Base-by-base conservation (phyloP, 116 monocot species). In the Iris pallida region DNA sequence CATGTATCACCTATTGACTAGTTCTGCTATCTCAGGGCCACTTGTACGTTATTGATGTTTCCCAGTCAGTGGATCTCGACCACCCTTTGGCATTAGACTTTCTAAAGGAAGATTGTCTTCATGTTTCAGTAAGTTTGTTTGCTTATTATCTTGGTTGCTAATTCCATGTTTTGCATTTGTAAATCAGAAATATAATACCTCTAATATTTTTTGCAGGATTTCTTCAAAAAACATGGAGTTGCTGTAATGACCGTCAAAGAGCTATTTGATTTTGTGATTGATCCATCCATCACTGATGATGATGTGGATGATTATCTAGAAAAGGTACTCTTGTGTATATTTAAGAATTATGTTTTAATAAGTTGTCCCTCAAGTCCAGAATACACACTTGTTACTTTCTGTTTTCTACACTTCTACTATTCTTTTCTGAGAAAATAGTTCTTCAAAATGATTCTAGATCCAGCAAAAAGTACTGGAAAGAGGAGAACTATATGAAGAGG, bases 31-130 rank as follows among this genome's bases (percentile, higher is more conserved):
- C 30, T 6, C 76, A 97, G 97, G 97, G 93, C 12, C 97, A 92
- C 75, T 73, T 97, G 57, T 84, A 92, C 73, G 86, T 97, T 20
- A 97, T 97, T 81, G 97, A 97, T 80, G 97, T 97, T 46, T 97
- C 96, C 18, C 96, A 97, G 58, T 85, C 96, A 8, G 96, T 97
- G 16, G 93, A 97, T 47, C 85, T 97, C 42, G 97, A 97, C 73
- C 97, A 97, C 59, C 97, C 92, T 72, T 75, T 73, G 80, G 89
- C 97, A 5, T 71, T 97, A 57, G 87, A 97, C 40, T 90, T 97
- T 56, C 63, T 97, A 18, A 77, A 64, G 48, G 97, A 97, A 80
- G 97, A 97, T 76, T 97, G 97, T 49, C 6, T 90, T 47, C 97
- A 97, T 76, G 81, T 97, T 66, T 87, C 97, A 58, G 97, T 95